phyloP scores from a whole-genome alignment of 768 basidiomycete genomes.

The Pleurotus tuber-regium region DNA sequence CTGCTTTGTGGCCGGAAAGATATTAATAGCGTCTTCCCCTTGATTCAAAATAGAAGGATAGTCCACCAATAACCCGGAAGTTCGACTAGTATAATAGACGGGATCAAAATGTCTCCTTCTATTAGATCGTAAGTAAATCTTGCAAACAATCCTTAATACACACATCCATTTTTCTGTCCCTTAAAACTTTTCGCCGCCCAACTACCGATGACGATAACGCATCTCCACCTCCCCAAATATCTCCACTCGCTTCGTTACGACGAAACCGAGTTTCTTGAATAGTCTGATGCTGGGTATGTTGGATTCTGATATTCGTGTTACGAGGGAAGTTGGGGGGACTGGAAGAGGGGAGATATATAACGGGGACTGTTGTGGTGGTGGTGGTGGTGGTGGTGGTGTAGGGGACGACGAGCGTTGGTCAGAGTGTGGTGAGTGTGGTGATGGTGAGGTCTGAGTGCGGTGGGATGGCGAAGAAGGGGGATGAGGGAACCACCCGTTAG shows the following conservation, averaged over 20 bases:
- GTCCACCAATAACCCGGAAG: too few relatives aligned
- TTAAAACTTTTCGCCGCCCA: too few relatives aligned
- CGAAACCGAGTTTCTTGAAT: constrained; percentile 78
- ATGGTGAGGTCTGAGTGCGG: constrained; percentile 6
- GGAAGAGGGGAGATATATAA: constrained; percentile 37
- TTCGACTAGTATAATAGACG: too few relatives aligned
- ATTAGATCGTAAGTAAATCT: too few relatives aligned
- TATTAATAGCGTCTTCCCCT: too few relatives aligned
- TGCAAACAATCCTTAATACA: too few relatives aligned
- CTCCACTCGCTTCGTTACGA: constrained; percentile 59
- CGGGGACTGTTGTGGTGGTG: not conserved
- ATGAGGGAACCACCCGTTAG: constrained; percentile 23
- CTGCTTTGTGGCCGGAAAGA: too few relatives aligned
- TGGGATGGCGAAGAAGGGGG: constrained; percentile 8
- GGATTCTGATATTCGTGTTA: constrained; percentile 67
- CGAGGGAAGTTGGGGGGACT: constrained; percentile 44
- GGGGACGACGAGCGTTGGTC: too few relatives aligned
- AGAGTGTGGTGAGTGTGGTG: constrained; percentile 1
- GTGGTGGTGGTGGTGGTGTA: constrained; percentile 12
- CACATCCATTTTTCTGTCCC: not conserved
- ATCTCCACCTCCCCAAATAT: constrained; percentile 87
- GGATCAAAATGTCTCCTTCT: too few relatives aligned
- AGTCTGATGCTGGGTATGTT: constrained; percentile 71
- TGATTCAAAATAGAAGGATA: too few relatives aligned
- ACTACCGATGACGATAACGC: constrained; percentile 34